Conservation (phyloP, 805 yeast genomes). For the Debaryomyces tyrocola region DNA sequence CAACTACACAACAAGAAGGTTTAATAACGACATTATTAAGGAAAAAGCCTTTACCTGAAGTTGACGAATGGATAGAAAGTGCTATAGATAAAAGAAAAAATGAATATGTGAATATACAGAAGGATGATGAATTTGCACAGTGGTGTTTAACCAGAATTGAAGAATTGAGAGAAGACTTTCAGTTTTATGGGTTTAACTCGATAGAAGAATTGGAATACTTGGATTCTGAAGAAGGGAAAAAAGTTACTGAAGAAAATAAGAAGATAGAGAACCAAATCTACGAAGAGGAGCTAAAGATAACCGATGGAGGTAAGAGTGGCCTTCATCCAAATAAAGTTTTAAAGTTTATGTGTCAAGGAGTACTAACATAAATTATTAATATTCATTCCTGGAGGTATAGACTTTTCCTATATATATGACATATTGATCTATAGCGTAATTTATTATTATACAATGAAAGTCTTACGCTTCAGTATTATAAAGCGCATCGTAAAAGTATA, state of each 20-base stretch:
- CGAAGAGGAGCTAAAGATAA: slow-evolving; percentile 17
- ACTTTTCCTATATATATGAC: background rate
- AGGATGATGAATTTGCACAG: slow-evolving; percentile 65
- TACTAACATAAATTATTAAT: slow-evolving; percentile 10
- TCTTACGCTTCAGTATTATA: slow-evolving; percentile 9
- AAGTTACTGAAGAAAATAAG: slow-evolving; percentile 23
- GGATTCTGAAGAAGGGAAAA: slow-evolving; percentile 33
- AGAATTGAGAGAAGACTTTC: slow-evolving; percentile 53
- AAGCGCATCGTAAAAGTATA: slow-evolving; percentile 74
- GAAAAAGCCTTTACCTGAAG: slow-evolving; percentile 88
- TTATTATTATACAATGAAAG: background rate
- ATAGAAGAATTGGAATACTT: slow-evolving; percentile 43
- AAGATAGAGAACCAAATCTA: slow-evolving; percentile 20
- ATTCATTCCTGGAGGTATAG: background rate
- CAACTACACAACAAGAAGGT: slow-evolving; percentile 80
- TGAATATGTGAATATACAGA: slow-evolving; percentile 25
- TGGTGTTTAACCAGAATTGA: slow-evolving; percentile 65
- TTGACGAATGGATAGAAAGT: slow-evolving; percentile 74
- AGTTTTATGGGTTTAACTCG: slow-evolving; percentile 62
- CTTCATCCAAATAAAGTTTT: slow-evolving; percentile 35
- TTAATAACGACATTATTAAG: slow-evolving; percentile 80
- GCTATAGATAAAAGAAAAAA: slow-evolving; percentile 23
- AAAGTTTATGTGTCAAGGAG: slow-evolving; percentile 42
- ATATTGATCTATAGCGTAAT: background rate
- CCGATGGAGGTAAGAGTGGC: slow-evolving; percentile 25